A percentile compares a stretch with the other conserved stretches of the same genome.
phyloP scores from a whole-genome alignment of 208 protist species.

The Leishmania arabica region DNA sequence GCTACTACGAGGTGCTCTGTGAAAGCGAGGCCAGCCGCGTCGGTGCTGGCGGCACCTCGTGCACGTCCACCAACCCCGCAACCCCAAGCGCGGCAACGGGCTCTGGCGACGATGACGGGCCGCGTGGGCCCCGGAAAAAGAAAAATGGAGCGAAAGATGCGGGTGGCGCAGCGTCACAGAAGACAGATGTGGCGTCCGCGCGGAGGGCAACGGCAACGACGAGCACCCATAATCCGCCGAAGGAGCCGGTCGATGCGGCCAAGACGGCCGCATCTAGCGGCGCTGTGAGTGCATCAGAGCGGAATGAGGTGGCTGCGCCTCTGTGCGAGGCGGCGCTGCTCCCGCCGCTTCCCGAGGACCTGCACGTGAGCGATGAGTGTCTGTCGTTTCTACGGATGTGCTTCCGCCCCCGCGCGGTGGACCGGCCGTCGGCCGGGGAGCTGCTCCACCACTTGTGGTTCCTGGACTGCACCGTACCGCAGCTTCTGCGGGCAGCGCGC shows the following conservation, averaged over 20 bases:
- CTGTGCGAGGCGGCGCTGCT: conserved; percentile 10
- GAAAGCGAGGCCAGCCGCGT: neutral
- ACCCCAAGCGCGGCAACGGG: neutral
- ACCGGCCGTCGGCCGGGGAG: conserved; percentile 46
- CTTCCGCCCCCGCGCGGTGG: conserved; percentile 45
- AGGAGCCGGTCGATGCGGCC: conserved; percentile 29
- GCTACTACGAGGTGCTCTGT: conserved; percentile 23
- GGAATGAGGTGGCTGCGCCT: too few species aligned
- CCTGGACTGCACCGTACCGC: conserved; percentile 30
- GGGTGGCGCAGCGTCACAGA: neutral
- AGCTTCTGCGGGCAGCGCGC: conserved; percentile 25
- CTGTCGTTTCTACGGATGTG: conserved; percentile 56
- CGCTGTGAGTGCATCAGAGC: neutral
- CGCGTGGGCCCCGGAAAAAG: conserved; percentile 8
- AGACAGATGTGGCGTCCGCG: conserved; percentile 3
- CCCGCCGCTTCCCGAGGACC: conserved; percentile 41
- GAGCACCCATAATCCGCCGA: conserved; percentile 1
- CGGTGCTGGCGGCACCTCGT: neutral
- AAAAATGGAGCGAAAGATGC: neutral
- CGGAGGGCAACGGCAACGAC: neutral
- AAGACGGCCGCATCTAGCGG: neutral
- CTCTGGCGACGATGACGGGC: conserved; percentile 2
- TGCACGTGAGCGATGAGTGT: conserved; percentile 38
- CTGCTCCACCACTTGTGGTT: conserved; percentile 70
- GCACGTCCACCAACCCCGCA: neutral